Evolutionary conservation across 1,139 yeast species (phyloP).

Genomic region (Taphrina deformans): DNA sequence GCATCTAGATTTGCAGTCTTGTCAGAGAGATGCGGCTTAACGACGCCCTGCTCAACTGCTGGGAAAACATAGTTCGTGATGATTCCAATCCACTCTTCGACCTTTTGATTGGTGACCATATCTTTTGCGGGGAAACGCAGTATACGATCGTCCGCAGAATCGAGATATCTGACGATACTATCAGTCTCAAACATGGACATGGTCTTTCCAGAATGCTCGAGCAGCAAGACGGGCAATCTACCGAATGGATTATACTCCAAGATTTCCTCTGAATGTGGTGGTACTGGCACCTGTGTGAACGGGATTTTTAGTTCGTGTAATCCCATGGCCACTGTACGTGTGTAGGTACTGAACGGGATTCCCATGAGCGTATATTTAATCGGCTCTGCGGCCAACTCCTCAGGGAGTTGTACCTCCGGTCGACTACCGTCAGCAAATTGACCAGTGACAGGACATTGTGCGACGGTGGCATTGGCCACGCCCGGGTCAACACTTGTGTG

Average conservation of each 20-base stretch:
- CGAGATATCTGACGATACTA: constrained; percentile 20
- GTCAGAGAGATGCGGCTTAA: constrained; percentile 17
- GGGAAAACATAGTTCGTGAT: constrained; percentile 16
- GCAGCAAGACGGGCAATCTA: constrained; percentile 20
- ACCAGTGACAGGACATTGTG: constrained; percentile 32
- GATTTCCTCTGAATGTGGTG: constrained; percentile 18
- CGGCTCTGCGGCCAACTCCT: constrained; percentile 1
- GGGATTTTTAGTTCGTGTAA: constrained; percentile 20
- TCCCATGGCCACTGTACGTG: constrained; percentile 25
- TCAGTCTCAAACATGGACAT: constrained; percentile 25
- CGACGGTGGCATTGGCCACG: neutral
- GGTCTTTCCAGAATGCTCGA: constrained; percentile 24
- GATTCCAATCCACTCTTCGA: constrained; percentile 20
- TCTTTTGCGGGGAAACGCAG: constrained; percentile 21
- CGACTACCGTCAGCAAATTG: constrained; percentile 30
- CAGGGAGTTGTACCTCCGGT: constrained; percentile 15
- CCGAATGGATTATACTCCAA: constrained; percentile 29
- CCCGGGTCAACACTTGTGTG: neutral
- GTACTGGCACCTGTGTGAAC: constrained; percentile 15
- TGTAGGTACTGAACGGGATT: constrained; percentile 20
- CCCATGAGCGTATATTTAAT: constrained; percentile 24
- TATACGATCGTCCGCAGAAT: constrained; percentile 14
- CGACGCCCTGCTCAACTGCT: constrained; percentile 21
- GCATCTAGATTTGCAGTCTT: neutral
- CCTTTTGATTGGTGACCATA: constrained; percentile 16